These are phyloP conservation scores for Acacia pycnantha DNA, from an alignment of 331 rosid species.

Conservation along the genomic window DNA sequence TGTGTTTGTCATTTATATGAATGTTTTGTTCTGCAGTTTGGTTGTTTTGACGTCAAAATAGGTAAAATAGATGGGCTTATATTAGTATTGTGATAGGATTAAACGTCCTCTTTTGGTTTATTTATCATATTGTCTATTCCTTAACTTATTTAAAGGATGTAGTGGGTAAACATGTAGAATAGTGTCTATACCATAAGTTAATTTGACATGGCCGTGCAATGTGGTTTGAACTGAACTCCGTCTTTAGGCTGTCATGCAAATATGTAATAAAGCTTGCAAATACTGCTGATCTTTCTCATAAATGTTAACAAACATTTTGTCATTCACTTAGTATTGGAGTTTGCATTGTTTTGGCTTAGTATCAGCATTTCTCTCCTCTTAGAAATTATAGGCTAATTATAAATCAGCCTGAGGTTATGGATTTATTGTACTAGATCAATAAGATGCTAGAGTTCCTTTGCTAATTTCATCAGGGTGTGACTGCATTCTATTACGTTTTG, in stretches of 20 bases:
- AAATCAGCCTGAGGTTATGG: background rate
- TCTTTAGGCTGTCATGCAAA: background rate
- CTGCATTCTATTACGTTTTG: background rate
- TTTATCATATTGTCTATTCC: background rate
- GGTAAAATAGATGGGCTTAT: background rate
- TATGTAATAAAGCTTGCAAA: background rate
- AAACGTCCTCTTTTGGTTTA: no score
- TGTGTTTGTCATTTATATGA: background rate
- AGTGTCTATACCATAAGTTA: background rate
- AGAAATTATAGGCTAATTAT: background rate
- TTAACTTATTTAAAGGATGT: background rate
- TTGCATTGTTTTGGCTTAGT: background rate
- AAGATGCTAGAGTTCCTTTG: background rate
- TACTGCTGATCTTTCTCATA: background rate
- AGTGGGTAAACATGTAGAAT: background rate
- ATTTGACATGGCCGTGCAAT: background rate
- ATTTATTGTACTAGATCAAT: background rate
- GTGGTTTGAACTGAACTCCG: background rate
- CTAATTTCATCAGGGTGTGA: background rate
- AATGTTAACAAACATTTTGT: background rate
- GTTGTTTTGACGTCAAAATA: background rate
- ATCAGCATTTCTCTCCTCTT: background rate
- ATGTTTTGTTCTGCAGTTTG: background rate
- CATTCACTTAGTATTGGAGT: background rate
- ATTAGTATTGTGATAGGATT: no score